A percentile compares a stretch with the other conserved stretches of the same genome.
Evolutionary conservation across 2,329 filamentous ascomycete genomes (phyloP).

Genomic region (Aspergillus brasiliensis): DNA sequence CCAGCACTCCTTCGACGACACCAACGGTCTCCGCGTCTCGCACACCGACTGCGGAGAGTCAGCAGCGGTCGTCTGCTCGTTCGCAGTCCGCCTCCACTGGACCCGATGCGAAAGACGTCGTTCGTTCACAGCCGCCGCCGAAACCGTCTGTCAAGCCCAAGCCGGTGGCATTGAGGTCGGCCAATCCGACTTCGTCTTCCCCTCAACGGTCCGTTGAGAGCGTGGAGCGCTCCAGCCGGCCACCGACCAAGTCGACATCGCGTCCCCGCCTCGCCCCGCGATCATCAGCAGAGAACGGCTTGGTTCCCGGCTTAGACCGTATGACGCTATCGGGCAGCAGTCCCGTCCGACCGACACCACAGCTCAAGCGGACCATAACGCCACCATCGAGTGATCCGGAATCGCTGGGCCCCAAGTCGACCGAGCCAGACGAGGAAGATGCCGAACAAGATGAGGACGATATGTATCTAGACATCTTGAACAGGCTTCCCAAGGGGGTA

Average conservation of each 20-base stretch:
- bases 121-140: constrained; percentile 23
- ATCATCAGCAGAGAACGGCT: constrained; percentile 31
- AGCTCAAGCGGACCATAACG: constrained; percentile 46
- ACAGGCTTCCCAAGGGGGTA: constrained; percentile 76
- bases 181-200: constrained; percentile 14
- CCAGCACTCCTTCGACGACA: constrained; percentile 11
- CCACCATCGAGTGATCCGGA: constrained; percentile 47
- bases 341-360: constrained; percentile 29
- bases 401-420: constrained; percentile 50
- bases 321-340: constrained; percentile 27
- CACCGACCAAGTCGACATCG: constrained; percentile 26
- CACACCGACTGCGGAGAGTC: constrained; percentile 7
- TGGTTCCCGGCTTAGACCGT: constrained; percentile 27
- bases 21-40: not conserved
- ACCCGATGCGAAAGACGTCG: constrained; percentile 25
- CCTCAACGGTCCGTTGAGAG: constrained; percentile 14
- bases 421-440: constrained; percentile 49
- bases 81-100: constrained; percentile 16
- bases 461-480: constrained; percentile 67
- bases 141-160: constrained; percentile 43
- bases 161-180: constrained; percentile 33
- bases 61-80: constrained; percentile 9
- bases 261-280: constrained; percentile 12
- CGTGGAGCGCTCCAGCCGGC: constrained; percentile 15
- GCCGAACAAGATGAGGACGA: constrained; percentile 49